Base-by-base conservation (phyloP, 805 yeast species). In the Wickerhamiella australiensis region DNA sequence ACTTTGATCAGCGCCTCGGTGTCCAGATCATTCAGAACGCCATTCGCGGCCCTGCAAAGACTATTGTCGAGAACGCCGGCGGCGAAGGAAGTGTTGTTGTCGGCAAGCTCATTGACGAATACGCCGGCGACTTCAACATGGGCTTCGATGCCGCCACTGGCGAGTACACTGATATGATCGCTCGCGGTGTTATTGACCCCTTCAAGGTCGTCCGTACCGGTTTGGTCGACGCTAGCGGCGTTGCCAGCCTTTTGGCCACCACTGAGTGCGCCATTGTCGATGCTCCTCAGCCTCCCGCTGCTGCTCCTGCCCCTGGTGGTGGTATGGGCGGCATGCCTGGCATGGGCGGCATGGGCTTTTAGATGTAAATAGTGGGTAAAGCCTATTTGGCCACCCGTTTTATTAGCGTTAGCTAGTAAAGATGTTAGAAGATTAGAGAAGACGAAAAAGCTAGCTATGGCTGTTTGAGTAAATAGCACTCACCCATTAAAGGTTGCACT, bases 241-340 rank as follows among this genome's bases (percentile, higher is more conserved):
- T 92, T 55, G 97, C 98, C 44, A 86, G 96, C 26, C 75, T 92
- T 67, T 76, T 92, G 67, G 96, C 97, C 56, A 90, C 97, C 52
- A 90, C 98, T 56, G 98, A 92, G 73, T 94, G 96, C 68, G 96
- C 96, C 56, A 85, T 92, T 63, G 95, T 87, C 53, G 96, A 84
- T 60, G 95, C 94, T 56, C 94, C 96, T 61, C 71, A 70, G 57
- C 92, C 90, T 62, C 70, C 75, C 50, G 70, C 78, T 49, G 40
- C 46, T 13, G 37, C 40, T n/a, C 37, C 46, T 12, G 71, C 82
- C 57, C 75, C 78, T 50, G 74, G 75, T 45, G 75, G 72, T 53
- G 76, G 76, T 51, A 73, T 75, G 70, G 81, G 80, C 51, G 82
- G 81, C 57, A 76, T 77, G 76, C 78, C 78, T 54, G 86, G 85